Evolutionary conservation across 208 protist species (phyloP).

Genomic region (Herpetomonas tarakana): DNA sequence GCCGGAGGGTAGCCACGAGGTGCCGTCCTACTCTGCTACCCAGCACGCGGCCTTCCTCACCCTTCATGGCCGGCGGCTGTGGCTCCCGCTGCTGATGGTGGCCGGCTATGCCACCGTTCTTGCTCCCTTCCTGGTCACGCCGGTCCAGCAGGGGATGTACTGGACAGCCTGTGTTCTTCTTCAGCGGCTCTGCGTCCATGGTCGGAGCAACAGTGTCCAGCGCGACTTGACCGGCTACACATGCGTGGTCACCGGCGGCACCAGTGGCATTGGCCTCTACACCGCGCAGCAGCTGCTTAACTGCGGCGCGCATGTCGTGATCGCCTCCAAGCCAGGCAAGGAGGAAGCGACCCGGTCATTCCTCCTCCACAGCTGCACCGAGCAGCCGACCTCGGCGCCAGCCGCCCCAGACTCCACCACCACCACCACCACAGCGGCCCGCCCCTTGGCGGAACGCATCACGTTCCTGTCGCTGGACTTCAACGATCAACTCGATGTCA

Average conservation of each 20-base stretch:
- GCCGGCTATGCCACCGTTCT: slow-evolving; percentile 30
- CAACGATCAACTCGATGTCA: slow-evolving; percentile 60
- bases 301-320: slow-evolving; percentile 60
- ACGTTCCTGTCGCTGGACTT: slow-evolving; percentile 58
- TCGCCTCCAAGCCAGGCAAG: slow-evolving; percentile 43
- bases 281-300: slow-evolving; percentile 68
- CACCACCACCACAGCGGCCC: neutral
- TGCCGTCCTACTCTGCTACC: slow-evolving; percentile 49
- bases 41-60: slow-evolving; percentile 52
- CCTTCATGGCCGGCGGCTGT: slow-evolving; percentile 64
- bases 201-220: slow-evolving; percentile 32
- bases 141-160: slow-evolving; percentile 37
- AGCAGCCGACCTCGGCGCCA: neutral
- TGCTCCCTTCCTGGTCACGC: slow-evolving; percentile 9
- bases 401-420: neutral
- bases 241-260: slow-evolving; percentile 76
- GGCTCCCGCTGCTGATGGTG: slow-evolving; percentile 52
- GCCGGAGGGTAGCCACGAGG: slow-evolving; percentile 31
- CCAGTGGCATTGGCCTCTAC: slow-evolving; percentile 72
- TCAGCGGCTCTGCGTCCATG: slow-evolving; percentile 62
- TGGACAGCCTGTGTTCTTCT: slow-evolving; percentile 45
- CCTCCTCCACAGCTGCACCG: slow-evolving; percentile 30
- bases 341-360: slow-evolving; percentile 46
- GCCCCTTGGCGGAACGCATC: slow-evolving; percentile 42
- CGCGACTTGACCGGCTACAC: slow-evolving; percentile 58